A percentile compares a stretch with the other conserved stretches of the same genome.
Evolutionary conservation across 106 monocot genomes (phyloP).

Genomic region (Dendrobium catenatum): DNA sequence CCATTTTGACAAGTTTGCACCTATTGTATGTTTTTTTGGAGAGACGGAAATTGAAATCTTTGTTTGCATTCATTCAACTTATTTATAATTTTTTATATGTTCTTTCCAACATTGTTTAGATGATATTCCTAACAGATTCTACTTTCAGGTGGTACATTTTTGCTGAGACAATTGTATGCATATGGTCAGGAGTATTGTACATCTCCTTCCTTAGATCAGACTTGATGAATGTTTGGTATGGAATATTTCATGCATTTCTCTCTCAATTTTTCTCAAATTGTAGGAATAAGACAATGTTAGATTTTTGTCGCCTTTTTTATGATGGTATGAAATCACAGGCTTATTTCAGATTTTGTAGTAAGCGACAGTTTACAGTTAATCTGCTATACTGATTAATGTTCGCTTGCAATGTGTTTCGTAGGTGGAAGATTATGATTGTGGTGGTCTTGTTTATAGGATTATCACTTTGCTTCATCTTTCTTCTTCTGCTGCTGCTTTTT

Average conservation of each 20-base stretch:
- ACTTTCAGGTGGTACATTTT: conserved; percentile 87
- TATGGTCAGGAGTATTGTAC: conserved; percentile 76
- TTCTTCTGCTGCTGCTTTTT: conserved; percentile 67
- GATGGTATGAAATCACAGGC: background rate
- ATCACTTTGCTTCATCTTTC: conserved; percentile 62
- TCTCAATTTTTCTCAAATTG: background rate
- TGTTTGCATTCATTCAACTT: background rate
- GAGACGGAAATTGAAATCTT: background rate
- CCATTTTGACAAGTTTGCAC: background rate
- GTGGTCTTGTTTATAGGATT: conserved; percentile 39
- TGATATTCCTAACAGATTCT: conserved; percentile 11
- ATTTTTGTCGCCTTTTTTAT: background rate
- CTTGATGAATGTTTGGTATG: conserved; percentile 48
- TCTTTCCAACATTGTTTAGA: background rate
- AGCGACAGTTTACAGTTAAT: background rate
- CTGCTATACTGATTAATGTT: background rate
- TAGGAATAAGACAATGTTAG: background rate
- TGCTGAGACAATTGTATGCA: conserved; percentile 65
- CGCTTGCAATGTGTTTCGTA: conserved; percentile 15
- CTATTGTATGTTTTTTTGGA: background rate
- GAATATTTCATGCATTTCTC: background rate
- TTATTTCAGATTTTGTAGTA: background rate
- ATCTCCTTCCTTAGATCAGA: conserved; percentile 40
- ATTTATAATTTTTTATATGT: background rate
- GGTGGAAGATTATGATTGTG: conserved; percentile 65